These are phyloP conservation scores for Solanum tarijense DNA, from an alignment of 257 asterid genomes.

Conservation along the genomic window DNA sequence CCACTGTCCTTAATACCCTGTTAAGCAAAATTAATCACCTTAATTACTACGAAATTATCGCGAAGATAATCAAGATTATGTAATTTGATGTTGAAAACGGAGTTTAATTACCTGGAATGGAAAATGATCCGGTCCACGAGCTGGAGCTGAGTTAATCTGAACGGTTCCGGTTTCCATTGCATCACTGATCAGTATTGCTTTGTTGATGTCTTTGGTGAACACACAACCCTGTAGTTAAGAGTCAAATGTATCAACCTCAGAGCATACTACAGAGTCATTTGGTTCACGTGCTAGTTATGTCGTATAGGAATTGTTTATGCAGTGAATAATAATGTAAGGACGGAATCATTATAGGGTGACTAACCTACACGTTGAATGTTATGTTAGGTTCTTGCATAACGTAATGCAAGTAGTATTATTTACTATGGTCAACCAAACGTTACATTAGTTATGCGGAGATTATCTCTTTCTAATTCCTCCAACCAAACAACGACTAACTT, in stretches of 20 bases:
- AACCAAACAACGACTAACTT: not conserved
- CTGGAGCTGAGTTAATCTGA: constrained; percentile 96
- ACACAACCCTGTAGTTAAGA: constrained; percentile 55
- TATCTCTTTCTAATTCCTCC: not conserved
- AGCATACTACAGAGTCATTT: not conserved
- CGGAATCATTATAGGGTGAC: not conserved
- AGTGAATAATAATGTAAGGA: not conserved
- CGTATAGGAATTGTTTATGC: not conserved
- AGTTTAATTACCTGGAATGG: constrained; percentile 66
- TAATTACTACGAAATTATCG: not conserved
- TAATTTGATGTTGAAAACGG: not conserved
- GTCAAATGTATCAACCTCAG: not conserved
- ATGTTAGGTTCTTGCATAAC: not conserved
- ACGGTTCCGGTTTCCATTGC: constrained; percentile 95
- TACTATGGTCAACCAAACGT: not conserved
- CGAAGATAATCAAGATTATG: not conserved
- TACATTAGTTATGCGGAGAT: not conserved
- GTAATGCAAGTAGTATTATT: not conserved
- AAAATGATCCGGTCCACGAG: constrained; percentile 97
- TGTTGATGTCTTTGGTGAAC: constrained; percentile 83
- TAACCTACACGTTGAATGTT: not conserved
- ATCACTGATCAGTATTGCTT: constrained; percentile 83
- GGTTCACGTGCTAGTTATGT: not conserved
- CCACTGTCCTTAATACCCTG: constrained; percentile 99
- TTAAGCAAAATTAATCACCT: not conserved